These are phyloP conservation scores for Nicotiana otophora DNA, from an alignment of 257 asterid species.

Conservation along the genomic window DNA sequence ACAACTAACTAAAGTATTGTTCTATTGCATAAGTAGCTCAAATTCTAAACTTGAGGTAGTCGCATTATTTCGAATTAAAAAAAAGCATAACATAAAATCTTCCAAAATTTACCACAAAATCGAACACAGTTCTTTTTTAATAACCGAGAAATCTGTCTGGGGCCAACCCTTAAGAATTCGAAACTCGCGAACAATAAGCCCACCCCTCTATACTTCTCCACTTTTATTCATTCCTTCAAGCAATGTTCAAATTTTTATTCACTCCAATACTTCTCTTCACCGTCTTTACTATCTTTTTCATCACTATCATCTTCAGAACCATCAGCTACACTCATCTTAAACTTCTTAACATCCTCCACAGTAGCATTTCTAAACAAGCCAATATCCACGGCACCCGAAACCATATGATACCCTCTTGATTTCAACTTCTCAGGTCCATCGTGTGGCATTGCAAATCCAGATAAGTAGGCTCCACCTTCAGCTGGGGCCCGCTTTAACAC, in stretches of 20 bases:
- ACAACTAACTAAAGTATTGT: too few species aligned
- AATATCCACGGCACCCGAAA: slow-evolving; percentile 61
- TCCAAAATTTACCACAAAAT: background rate
- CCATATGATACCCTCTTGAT: slow-evolving; percentile 74
- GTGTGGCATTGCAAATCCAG: slow-evolving; percentile 79
- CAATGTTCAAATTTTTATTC: slow-evolving; percentile 28
- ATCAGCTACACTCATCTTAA: slow-evolving; percentile 34
- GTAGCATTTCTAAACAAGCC: slow-evolving; percentile 61
- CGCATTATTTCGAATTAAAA: background rate
- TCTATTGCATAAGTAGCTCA: background rate
- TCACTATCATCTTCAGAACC: slow-evolving; percentile 20
- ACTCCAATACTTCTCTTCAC: slow-evolving; percentile 74
- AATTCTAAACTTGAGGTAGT: background rate
- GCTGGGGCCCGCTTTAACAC: slow-evolving; percentile 28
- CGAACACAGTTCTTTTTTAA: background rate
- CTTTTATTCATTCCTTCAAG: too few species aligned
- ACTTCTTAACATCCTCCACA: slow-evolving; percentile 62
- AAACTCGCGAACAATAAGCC: too few species aligned
- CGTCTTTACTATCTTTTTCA: slow-evolving; percentile 15
- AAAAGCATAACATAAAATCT: background rate
- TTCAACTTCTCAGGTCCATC: slow-evolving; percentile 47
- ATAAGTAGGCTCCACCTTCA: slow-evolving; percentile 39
- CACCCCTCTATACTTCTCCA: too few species aligned
- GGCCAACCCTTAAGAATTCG: too few species aligned
- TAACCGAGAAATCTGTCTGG: too few species aligned